phyloP scores from a whole-genome alignment of 1,284 basidiomycete species.

The Calocybe gambosa region DNA sequence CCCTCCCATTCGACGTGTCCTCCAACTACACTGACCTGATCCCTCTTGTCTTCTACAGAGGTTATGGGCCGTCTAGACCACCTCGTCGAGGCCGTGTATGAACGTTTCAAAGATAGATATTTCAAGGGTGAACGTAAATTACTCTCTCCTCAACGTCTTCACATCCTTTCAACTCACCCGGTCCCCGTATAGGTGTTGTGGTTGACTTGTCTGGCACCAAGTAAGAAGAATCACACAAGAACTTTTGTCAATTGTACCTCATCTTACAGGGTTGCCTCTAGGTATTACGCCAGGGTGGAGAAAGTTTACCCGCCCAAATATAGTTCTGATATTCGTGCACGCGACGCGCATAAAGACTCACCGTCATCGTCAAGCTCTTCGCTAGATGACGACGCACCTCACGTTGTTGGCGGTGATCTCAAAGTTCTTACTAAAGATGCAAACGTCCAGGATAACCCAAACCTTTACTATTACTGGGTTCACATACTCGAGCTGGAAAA shows the following conservation, averaged over 20 bases:
- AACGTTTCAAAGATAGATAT: slow-evolving; percentile 93
- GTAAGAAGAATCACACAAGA: slow-evolving; percentile 32
- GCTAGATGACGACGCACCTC: slow-evolving; percentile 43
- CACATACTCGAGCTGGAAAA: slow-evolving; percentile 77
- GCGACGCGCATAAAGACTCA: slow-evolving; percentile 34
- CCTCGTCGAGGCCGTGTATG: slow-evolving; percentile 89
- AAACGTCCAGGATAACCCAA: slow-evolving; percentile 69
- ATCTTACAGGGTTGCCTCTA: slow-evolving; percentile 27
- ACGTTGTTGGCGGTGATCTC: slow-evolving; percentile 77
- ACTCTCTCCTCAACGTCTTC: neutral
- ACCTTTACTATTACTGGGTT: slow-evolving; percentile 83
- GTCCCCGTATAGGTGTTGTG: slow-evolving; percentile 57
- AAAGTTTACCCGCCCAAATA: slow-evolving; percentile 70
- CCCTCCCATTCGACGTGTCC: slow-evolving; percentile 13
- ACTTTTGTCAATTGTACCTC: slow-evolving; percentile 17
- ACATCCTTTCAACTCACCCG: neutral
- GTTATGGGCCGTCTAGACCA: slow-evolving; percentile 93
- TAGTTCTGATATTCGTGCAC: slow-evolving; percentile 37
- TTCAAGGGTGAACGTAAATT: slow-evolving; percentile 84
- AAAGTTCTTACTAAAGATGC: slow-evolving; percentile 70
- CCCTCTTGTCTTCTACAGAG: slow-evolving; percentile 46
- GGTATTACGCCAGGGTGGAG: slow-evolving; percentile 73
- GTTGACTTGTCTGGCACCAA: slow-evolving; percentile 81
- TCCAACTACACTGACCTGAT: slow-evolving; percentile 16
- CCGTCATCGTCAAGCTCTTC: slow-evolving; percentile 24